phyloP scores from a whole-genome alignment of 768 basidiomycete species.

The Lactarius tabidus region DNA sequence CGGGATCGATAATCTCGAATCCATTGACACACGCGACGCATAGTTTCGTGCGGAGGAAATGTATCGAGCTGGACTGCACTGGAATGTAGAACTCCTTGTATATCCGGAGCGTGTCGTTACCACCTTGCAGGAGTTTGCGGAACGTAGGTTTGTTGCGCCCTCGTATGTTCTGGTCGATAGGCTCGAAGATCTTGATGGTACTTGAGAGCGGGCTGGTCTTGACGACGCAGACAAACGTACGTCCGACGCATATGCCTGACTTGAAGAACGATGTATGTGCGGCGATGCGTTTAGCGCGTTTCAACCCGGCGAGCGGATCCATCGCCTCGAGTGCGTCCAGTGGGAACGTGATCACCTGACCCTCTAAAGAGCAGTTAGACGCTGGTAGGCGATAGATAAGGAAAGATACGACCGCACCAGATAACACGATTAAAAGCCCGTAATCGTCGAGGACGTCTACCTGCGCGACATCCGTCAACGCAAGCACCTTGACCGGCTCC shows the following conservation, averaged over 20 bases:
- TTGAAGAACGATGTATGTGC: constrained; percentile 55
- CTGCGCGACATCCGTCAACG: too few relatives aligned
- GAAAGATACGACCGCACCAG: constrained; percentile 50
- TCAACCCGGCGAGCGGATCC: too few relatives aligned
- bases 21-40: constrained; percentile 95
- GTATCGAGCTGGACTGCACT: constrained; percentile 92
- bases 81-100: constrained; percentile 99
- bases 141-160: constrained; percentile 87
- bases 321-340: too few relatives aligned
- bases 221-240: constrained; percentile 39
- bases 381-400: neutral
- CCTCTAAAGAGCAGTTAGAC: too few relatives aligned
- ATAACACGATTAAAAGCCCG: constrained; percentile 94
- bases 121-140: constrained; percentile 88
- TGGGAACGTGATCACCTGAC: too few relatives aligned
- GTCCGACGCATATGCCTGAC: constrained; percentile 72
- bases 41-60: constrained; percentile 94
- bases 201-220: constrained; percentile 70
- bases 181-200: too few relatives aligned
- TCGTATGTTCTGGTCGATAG: constrained; percentile 83
- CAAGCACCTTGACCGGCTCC: too few relatives aligned
- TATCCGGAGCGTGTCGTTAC: constrained; percentile 96
- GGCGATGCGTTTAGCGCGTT: too few relatives aligned
- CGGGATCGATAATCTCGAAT: constrained; percentile 98
- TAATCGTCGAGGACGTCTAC: too few relatives aligned